A percentile compares a stretch with the other conserved stretches of the same genome.
Conservation (phyloP, 305 asterid genomes). For the Ilex paraguariensis region DNA sequence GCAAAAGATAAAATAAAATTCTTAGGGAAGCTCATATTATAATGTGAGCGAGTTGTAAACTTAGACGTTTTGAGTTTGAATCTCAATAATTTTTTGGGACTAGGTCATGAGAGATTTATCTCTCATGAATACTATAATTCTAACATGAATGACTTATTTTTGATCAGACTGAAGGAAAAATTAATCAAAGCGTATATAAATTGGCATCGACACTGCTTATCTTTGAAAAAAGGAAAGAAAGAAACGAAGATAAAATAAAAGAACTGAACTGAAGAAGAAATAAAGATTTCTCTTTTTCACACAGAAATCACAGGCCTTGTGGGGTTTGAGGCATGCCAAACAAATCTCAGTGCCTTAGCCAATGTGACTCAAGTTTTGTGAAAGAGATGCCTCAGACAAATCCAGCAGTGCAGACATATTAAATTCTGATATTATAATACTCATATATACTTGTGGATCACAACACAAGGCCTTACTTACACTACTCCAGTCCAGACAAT, state of each 20-base stretch:
- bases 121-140: no score
- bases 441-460: background rate
- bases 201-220: no score
- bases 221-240: no score
- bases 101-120: no score
- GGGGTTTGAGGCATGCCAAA: constrained; percentile 61
- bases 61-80: no score
- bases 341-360: constrained; percentile 64
- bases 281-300: constrained; percentile 29
- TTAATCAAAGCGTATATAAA: no score
- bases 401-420: constrained; percentile 9
- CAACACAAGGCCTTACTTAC: background rate
- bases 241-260: no score
- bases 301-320: constrained; percentile 68
- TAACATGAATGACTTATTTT: no score
- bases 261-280: constrained; percentile 26
- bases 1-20: background rate
- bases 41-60: no score
- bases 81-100: no score
- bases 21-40: no score
- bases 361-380: constrained; percentile 45
- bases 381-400: constrained; percentile 19
- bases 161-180: no score
- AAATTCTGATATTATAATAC: background rate
- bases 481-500: constrained; percentile 1